Evolutionary conservation across 2,329 filamentous ascomycete species (phyloP), one percentile per base, ranked within the genome.

Genomic region (Diaporthe australafricana): DNA sequence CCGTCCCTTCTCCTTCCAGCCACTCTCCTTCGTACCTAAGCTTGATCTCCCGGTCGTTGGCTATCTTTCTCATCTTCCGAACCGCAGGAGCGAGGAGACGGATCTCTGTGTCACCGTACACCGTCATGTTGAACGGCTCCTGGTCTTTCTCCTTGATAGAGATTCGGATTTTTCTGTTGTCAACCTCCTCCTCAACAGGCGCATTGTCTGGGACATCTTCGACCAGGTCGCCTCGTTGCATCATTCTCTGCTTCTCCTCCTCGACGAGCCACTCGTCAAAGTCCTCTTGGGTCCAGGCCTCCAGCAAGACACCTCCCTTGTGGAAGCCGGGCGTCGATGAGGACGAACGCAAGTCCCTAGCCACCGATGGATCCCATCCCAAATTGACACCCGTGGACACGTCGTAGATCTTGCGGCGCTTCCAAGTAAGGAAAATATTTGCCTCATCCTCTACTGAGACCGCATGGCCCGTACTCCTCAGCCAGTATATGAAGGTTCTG

Each of bases 361-460:
- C 80, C 16, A 77, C 77, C 14, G 83, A 80, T 0, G 85, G 83
- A 11, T 82, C 78, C 56, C 96, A 87, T 8, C 91, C 91, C 8
- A 97, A 83, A 60, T 88, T 91, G 68, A 87, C 86, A 72, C 94
- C 91, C 1, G 92, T 95, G 6, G 93, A 94, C n/a, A 89, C 88
- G 75, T 93, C 90, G 79, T 93, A 98, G 3, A 98, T 82, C 72
- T 90, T 89, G 71, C 89, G 89, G 32, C 89, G 88, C 74, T 91
- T 91, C 92, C 94, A 98, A 0, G 94, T 96, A 70, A 98, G 87
- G 76, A 96, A 92, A 22, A 97, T 84, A 5, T 87, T 82, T 2
- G 86, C 81, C 30, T 86, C 79, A 3, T 87, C 83, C 2, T 80
- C 75, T 0, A 62, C 50, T 1, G 70, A 63, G 52, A 72, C 38